Evolutionary conservation across 768 basidiomycete genomes (phyloP).

Genomic region (Psilocybe azurescens): DNA sequence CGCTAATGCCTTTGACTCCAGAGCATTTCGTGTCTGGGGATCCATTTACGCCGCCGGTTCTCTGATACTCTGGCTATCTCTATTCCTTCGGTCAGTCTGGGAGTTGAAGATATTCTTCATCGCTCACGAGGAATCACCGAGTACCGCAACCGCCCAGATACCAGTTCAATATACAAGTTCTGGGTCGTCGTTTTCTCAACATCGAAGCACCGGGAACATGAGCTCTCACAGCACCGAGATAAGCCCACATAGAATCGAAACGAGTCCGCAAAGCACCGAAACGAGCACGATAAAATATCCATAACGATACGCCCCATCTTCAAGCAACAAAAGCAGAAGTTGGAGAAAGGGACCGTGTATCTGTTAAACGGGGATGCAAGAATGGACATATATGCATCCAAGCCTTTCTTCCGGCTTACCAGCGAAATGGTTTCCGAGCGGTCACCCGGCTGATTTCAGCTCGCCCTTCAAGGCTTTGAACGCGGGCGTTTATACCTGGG

Average conservation of each 20-base stretch:
- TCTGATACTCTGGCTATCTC: slow-evolving; percentile 55
- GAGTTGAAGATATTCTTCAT: slow-evolving; percentile 27
- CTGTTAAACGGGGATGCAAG: no score
- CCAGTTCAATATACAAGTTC: slow-evolving; percentile 6
- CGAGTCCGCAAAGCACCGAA: neutral
- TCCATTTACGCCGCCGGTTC: slow-evolving; percentile 56
- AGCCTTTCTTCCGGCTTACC: no score
- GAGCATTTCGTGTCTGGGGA: slow-evolving; percentile 62
- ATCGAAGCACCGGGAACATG: neutral
- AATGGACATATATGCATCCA: no score
- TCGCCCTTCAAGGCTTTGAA: no score
- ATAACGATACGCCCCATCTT: neutral
- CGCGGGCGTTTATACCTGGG: no score
- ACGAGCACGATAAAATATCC: slow-evolving; percentile 6
- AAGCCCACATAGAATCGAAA: neutral
- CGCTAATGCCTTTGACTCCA: slow-evolving; percentile 51
- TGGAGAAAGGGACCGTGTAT: neutral
- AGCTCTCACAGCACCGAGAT: neutral
- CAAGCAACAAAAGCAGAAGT: neutral
- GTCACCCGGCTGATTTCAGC: no score
- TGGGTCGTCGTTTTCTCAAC: neutral
- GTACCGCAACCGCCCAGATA: neutral
- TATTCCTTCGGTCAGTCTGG: slow-evolving; percentile 48
- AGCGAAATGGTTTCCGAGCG: no score
- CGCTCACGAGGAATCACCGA: slow-evolving; percentile 6